Percentiles rank a stretch among this genome's conserved stretches.
Conservation (phyloP, 2,329 filamentous ascomycete species). For the Pseudogymnoascus verrucosus region DNA sequence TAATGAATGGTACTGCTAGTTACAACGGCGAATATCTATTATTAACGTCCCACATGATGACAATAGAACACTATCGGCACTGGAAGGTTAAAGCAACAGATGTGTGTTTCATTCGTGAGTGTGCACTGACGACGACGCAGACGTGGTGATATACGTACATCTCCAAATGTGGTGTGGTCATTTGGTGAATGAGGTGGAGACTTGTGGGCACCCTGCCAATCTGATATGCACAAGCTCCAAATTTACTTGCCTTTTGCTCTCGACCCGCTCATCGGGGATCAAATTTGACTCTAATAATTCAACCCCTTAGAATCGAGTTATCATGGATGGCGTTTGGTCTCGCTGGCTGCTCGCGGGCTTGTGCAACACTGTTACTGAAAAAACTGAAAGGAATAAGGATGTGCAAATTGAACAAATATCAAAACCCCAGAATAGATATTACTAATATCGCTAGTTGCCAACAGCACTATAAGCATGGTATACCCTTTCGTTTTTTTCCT, state of each 20-base stretch:
- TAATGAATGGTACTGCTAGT: not conserved
- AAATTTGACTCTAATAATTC: not conserved
- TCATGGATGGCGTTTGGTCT: not conserved
- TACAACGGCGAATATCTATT: not conserved
- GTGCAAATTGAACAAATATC: not conserved
- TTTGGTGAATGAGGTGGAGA: no score
- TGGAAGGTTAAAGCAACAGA: not conserved
- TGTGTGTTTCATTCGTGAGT: not conserved
- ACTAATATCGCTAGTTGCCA: not conserved
- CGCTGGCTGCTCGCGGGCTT: not conserved
- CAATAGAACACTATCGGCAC: not conserved
- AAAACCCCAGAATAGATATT: not conserved
- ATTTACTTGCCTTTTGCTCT: not conserved
- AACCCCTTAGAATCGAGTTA: not conserved
- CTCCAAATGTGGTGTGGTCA: not conserved
- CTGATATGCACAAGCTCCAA: not conserved
- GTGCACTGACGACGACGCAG: conserved; percentile 10
- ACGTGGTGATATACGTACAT: conserved; percentile 9
- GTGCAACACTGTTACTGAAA: not conserved
- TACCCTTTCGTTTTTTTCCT: not conserved
- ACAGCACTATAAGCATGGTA: not conserved
- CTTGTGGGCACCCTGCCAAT: no score
- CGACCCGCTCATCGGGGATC: not conserved
- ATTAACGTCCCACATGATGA: not conserved
- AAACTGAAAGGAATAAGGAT: not conserved